Evolutionary conservation across 176 grass and related monocot genomes (phyloP).

Genomic region (Elaeis guineensis): DNA sequence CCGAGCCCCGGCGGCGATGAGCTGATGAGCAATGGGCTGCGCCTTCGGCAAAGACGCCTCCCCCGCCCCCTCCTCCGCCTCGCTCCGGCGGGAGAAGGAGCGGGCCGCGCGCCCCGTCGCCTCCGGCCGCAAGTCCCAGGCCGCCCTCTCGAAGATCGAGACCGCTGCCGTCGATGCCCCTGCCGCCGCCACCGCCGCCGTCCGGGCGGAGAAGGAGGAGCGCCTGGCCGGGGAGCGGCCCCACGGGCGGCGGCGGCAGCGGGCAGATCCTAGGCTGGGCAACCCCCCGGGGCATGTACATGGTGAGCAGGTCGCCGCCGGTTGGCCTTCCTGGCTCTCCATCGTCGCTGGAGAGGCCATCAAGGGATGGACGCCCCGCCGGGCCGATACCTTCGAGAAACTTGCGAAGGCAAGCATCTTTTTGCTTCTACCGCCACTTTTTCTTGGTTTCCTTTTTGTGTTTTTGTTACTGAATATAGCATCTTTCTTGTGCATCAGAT

Average conservation of each 20-base stretch:
- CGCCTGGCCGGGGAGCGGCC: not conserved
- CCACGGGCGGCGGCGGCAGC: not conserved
- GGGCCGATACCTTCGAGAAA: constrained; percentile 17
- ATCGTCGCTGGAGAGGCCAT: constrained; percentile 10
- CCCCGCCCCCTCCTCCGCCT: not conserved
- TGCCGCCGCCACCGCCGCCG: not conserved
- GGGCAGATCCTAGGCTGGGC: constrained; percentile 7
- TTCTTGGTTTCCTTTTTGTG: not conserved
- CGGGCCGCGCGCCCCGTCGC: not conserved
- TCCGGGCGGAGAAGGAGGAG: not conserved
- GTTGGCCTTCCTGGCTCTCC: constrained; percentile 21
- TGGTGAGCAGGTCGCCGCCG: constrained; percentile 16
- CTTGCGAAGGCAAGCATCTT: constrained; percentile 2
- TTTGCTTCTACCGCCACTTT: not conserved
- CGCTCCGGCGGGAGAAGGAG: not conserved
- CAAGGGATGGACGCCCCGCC: constrained; percentile 18
- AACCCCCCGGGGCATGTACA: constrained; percentile 11
- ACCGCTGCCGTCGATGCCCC: not conserved
- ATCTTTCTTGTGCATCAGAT: not conserved
- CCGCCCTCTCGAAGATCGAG: constrained; percentile 5
- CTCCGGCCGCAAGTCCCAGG: constrained; percentile 1
- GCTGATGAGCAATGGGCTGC: constrained; percentile 19
- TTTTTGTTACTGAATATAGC: not conserved
- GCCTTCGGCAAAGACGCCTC: constrained; percentile 14
- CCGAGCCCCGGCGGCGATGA: constrained; percentile 1